Conservation (phyloP, 1,284 basidiomycete genomes). For the Cryptococcus sp. region DNA sequence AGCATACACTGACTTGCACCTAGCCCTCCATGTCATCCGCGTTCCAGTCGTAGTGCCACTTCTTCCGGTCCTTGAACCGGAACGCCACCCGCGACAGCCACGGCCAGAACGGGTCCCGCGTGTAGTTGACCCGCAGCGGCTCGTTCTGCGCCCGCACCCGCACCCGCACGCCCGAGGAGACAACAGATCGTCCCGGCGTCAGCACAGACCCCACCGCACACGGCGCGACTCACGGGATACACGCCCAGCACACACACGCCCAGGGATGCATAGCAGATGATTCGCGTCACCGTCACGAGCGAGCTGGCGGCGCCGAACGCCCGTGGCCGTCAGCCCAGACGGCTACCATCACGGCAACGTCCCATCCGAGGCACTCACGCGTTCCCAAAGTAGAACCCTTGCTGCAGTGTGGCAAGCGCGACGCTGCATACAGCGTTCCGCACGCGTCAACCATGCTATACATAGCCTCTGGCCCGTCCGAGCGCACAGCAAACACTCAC, state of each 20-base stretch:
- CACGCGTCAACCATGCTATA: too few relatives aligned
- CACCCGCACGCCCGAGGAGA: too few relatives aligned
- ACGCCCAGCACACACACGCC: conserved; percentile 5
- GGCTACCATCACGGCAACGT: background rate
- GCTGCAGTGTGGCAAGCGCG: conserved; percentile 25
- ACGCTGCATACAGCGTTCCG: conserved; percentile 4
- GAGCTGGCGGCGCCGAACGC: conserved; percentile 4
- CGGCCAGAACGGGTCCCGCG: conserved; percentile 25
- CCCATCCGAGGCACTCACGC: conserved; percentile 6
- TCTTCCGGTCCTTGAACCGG: conserved; percentile 11
- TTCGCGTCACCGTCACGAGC: conserved; percentile 7
- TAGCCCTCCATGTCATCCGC: background rate
- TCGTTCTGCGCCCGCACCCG: too few relatives aligned
- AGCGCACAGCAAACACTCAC: conserved; percentile 26
- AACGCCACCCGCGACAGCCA: conserved; percentile 16
- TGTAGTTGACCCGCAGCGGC: conserved; percentile 16
- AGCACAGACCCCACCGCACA: too few relatives aligned
- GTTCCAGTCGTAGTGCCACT: conserved; percentile 5
- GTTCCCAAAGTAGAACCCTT: conserved; percentile 25
- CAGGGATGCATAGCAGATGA: conserved; percentile 18
- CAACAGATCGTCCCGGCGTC: too few relatives aligned
- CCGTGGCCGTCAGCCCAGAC: too few relatives aligned
- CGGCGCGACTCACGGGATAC: conserved; percentile 16
- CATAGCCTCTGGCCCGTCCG: too few relatives aligned
- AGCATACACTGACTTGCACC: background rate